Evolutionary conservation across 306 rosid species (phyloP).

Genomic region (Fragaria ananassa): DNA sequence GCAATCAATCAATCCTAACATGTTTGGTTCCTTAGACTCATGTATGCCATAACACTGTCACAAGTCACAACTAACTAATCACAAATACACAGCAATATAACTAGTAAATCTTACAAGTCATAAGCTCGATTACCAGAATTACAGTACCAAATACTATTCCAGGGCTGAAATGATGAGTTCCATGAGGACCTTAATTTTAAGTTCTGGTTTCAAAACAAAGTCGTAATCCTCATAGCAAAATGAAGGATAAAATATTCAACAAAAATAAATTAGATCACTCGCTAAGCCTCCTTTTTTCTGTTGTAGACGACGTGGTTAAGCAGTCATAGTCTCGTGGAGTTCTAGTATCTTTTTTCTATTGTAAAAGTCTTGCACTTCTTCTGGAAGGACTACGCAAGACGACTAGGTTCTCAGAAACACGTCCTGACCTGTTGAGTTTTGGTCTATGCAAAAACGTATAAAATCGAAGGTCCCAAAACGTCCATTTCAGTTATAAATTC

Average conservation of each 20-base stretch:
- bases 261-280: too few relatives aligned
- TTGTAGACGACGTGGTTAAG: neutral
- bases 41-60: too few relatives aligned
- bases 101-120: too few relatives aligned
- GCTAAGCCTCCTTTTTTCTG: neutral
- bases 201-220: neutral
- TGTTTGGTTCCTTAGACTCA: too few relatives aligned
- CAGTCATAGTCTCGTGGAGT: too few relatives aligned
- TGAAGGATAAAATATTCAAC: neutral
- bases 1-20: too few relatives aligned
- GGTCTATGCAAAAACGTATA: neutral
- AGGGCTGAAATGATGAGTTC: too few relatives aligned
- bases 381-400: neutral
- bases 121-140: too few relatives aligned
- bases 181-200: neutral
- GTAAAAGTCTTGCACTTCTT: neutral
- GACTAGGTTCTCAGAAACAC: neutral
- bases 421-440: neutral
- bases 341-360: too few relatives aligned
- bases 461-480: neutral
- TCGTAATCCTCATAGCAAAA: neutral
- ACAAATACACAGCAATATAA: too few relatives aligned
- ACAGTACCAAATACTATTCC: too few relatives aligned
- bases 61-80: too few relatives aligned
- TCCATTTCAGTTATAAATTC: neutral